Evolutionary conservation across 306 rosid genomes (phyloP).

Genomic region (Hippophae gyantsensis): DNA sequence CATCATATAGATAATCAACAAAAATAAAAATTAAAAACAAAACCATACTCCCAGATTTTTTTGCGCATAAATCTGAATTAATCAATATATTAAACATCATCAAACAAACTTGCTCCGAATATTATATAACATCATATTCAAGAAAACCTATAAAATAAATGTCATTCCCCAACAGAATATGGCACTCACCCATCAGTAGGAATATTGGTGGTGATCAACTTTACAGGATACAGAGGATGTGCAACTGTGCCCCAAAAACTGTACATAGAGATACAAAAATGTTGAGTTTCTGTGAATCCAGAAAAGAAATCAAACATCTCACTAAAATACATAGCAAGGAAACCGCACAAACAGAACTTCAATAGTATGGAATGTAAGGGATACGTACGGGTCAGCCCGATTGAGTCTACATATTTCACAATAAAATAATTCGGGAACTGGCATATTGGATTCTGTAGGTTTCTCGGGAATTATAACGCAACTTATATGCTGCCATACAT

Average conservation of each 20-base stretch:
- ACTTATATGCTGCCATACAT: constrained; percentile 86
- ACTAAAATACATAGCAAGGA: neutral
- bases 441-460: constrained; percentile 58
- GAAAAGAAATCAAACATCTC: neutral
- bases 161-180: neutral
- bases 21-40: too few species aligned
- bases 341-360: neutral
- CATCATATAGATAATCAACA: too few species aligned
- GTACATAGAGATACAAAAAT: constrained; percentile 23
- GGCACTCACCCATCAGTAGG: constrained; percentile 79
- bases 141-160: too few species aligned
- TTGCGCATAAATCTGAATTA: too few species aligned
- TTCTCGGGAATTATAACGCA: constrained; percentile 89
- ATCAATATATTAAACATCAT: too few species aligned
- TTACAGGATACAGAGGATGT: constrained; percentile 69
- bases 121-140: too few species aligned
- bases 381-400: constrained; percentile 96
- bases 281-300: constrained; percentile 1
- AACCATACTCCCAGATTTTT: too few species aligned
- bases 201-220: constrained; percentile 40
- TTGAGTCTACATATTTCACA: constrained; percentile 87
- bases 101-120: too few species aligned
- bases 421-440: constrained; percentile 66
- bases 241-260: constrained; percentile 67
- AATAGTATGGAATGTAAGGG: neutral